phyloP scores from a whole-genome alignment of 2,329 filamentous ascomycete genomes.

The Xylaria sp. region DNA sequence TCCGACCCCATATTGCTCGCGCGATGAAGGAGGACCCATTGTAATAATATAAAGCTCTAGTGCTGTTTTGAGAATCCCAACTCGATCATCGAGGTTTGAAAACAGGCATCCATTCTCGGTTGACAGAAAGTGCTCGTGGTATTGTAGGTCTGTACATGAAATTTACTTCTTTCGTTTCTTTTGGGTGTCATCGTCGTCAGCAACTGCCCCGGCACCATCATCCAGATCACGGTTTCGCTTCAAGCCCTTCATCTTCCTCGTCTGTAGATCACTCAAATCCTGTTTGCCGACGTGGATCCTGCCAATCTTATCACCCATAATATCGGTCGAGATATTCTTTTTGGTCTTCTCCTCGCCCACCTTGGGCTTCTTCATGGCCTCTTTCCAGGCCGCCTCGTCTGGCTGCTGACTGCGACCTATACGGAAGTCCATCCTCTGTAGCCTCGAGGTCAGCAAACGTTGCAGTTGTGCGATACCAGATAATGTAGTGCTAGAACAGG shows the following conservation, averaged over 20 bases:
- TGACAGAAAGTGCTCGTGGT: background rate
- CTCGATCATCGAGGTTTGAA: conserved; percentile 28
- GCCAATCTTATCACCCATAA: conserved; percentile 96
- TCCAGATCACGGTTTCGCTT: conserved; percentile 80
- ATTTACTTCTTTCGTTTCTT: conserved; percentile 53
- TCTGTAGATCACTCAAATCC: conserved; percentile 87
- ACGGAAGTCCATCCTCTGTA: conserved; percentile 65
- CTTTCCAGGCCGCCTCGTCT: conserved; percentile 83
- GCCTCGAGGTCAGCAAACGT: conserved; percentile 20
- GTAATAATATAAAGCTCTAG: conserved; percentile 10
- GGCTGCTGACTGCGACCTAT: conserved; percentile 84
- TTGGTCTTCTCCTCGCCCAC: conserved; percentile 80
- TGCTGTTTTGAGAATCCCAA: conserved; percentile 39
- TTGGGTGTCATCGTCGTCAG: conserved; percentile 58
- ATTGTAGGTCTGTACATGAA: conserved; percentile 31
- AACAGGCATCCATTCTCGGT: conserved; percentile 17
- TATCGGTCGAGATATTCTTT: conserved; percentile 95
- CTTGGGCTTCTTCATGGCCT: conserved; percentile 88
- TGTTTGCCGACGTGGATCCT: conserved; percentile 91
- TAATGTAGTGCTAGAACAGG: background rate
- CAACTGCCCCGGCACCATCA: conserved; percentile 63
- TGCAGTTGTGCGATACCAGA: background rate
- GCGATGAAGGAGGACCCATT: background rate
- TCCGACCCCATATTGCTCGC: background rate
- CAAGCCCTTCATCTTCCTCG: conserved; percentile 98